A percentile compares a stretch with the other conserved stretches of the same genome.
These are phyloP conservation scores for Ceriops zippeliana DNA, from an alignment of 345 rosid genomes.

Conservation along the genomic window DNA sequence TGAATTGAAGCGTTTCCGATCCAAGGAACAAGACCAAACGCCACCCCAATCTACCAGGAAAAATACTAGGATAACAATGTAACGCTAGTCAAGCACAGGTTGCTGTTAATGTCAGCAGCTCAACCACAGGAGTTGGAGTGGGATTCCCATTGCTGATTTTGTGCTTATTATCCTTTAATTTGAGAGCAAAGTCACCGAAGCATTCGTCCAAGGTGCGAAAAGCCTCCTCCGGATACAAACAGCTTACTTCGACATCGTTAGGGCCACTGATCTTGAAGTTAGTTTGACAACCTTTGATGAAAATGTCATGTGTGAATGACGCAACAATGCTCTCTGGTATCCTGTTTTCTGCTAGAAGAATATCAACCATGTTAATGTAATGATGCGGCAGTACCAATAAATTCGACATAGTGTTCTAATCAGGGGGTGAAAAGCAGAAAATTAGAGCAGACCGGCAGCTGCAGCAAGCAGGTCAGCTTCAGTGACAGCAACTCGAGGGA, in stretches of 20 bases:
- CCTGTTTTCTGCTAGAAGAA: slow-evolving; percentile 37
- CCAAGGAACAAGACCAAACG: too few relatives aligned
- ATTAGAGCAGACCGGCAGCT: slow-evolving; percentile 45
- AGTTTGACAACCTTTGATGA: slow-evolving; percentile 62
- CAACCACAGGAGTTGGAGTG: slow-evolving; percentile 22
- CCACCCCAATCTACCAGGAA: too few relatives aligned
- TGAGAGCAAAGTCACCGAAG: slow-evolving; percentile 37
- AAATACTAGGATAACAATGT: too few relatives aligned
- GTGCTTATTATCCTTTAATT: slow-evolving; percentile 21
- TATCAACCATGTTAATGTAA: neutral
- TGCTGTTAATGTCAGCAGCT: slow-evolving; percentile 29
- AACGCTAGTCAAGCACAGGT: slow-evolving; percentile 13
- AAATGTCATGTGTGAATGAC: slow-evolving; percentile 69
- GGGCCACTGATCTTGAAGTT: slow-evolving; percentile 43
- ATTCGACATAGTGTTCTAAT: too few relatives aligned
- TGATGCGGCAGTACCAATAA: too few relatives aligned
- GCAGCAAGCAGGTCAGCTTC: slow-evolving; percentile 45
- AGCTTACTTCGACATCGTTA: slow-evolving; percentile 34
- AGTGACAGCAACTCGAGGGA: slow-evolving; percentile 49
- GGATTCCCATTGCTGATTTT: slow-evolving; percentile 13
- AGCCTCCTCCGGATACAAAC: slow-evolving; percentile 47
- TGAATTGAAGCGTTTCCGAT: too few relatives aligned
- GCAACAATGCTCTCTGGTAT: slow-evolving; percentile 64
- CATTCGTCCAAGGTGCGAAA: slow-evolving; percentile 54
- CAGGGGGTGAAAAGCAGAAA: neutral